Conservation (phyloP, 1,284 basidiomycete genomes). For the Pyrrhoderma noxium region DNA sequence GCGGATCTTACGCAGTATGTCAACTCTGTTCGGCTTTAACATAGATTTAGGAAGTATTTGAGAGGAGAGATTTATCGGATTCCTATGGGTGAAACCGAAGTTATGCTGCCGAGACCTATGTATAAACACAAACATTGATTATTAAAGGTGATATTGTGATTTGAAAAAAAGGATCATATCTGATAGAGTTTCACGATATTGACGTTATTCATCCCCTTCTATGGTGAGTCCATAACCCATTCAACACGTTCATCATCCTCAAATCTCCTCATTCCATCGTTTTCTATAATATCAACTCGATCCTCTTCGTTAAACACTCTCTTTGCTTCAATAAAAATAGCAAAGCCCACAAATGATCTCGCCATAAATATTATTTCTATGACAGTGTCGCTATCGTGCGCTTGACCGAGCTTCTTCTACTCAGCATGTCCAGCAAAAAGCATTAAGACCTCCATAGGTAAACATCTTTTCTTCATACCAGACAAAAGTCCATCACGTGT, state of each 20-base stretch:
- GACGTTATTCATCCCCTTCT: slow-evolving; percentile 43
- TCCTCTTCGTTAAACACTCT: slow-evolving; percentile 60
- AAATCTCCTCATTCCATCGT: slow-evolving; percentile 48
- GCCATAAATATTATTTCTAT: slow-evolving; percentile 57
- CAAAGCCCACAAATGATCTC: slow-evolving; percentile 52
- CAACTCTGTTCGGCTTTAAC: too few species aligned
- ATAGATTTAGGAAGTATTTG: too few species aligned
- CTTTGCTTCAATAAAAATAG: slow-evolving; percentile 50
- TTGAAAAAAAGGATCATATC: too few species aligned
- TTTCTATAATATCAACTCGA: slow-evolving; percentile 65
- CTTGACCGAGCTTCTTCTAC: slow-evolving; percentile 41
- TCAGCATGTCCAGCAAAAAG: slow-evolving; percentile 64
- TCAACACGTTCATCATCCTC: slow-evolving; percentile 69
- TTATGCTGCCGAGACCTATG: too few species aligned
- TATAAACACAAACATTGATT: too few species aligned
- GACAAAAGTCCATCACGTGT: too few species aligned
- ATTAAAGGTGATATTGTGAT: too few species aligned
- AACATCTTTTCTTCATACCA: slow-evolving; percentile 57
- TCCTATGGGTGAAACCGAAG: too few species aligned
- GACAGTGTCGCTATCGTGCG: slow-evolving; percentile 61
- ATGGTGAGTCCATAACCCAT: slow-evolving; percentile 62
- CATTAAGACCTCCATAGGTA: too few species aligned
- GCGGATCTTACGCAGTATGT: too few species aligned
- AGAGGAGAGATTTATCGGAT: too few species aligned
- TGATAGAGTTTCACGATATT: too few species aligned